Conservation (phyloP, 345 rosid genomes). For the Moringa oleifera region DNA sequence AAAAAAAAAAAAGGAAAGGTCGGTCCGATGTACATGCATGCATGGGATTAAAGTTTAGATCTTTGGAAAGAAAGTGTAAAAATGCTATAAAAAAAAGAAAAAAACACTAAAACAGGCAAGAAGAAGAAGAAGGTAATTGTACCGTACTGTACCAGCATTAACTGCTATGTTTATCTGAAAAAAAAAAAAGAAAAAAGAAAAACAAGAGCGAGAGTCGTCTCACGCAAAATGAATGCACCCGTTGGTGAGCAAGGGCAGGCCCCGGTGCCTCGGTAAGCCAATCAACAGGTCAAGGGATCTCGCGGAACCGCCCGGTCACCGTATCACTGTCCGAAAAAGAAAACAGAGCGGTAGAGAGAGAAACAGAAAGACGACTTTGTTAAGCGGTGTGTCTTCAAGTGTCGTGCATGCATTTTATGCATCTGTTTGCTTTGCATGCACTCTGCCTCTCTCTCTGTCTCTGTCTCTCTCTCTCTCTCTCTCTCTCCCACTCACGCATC, state of each 20-base stretch:
- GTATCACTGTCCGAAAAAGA: slow-evolving; percentile 19
- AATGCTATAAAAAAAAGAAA: too few species aligned
- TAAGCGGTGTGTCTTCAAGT: slow-evolving; percentile 65
- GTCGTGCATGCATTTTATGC: slow-evolving; percentile 85
- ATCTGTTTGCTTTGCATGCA: slow-evolving; percentile 54
- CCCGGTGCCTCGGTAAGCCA: too few species aligned
- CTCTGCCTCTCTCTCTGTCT: slow-evolving; percentile 24
- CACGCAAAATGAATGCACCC: background rate
- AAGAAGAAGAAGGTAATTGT: too few species aligned
- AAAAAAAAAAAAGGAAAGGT: too few species aligned
- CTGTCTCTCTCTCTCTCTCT: slow-evolving; percentile 20
- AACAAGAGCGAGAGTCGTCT: background rate
- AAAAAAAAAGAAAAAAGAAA: too few species aligned
- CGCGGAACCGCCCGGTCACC: slow-evolving; percentile 22
- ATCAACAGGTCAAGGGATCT: slow-evolving; percentile 22
- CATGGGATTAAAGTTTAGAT: too few species aligned
- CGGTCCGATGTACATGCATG: too few species aligned
- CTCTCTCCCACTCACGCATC: slow-evolving; percentile 14
- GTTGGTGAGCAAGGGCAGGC: background rate
- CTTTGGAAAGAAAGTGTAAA: too few species aligned
- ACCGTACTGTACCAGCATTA: too few species aligned
- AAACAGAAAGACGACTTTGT: slow-evolving; percentile 12
- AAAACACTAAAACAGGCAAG: too few species aligned
- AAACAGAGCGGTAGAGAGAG: background rate
- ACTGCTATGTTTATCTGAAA: background rate